Conservation (phyloP, 116 monocot species). For the Cymodocea nodosa region DNA sequence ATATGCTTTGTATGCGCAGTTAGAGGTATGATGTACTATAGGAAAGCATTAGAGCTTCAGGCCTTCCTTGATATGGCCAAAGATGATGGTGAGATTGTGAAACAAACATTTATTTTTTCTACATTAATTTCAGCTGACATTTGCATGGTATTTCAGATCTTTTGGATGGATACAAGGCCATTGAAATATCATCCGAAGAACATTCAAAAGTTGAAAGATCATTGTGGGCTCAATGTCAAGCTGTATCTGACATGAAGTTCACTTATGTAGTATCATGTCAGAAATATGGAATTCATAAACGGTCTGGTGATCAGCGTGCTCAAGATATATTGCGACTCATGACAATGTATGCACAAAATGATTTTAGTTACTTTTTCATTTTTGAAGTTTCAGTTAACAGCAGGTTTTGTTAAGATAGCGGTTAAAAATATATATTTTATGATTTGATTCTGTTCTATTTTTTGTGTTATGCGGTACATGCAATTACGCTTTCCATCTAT, state of each 20-base stretch:
- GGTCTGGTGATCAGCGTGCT: constrained; percentile 55
- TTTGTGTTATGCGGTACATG: too few relatives aligned
- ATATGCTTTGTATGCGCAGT: constrained; percentile 19
- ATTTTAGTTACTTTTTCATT: background rate
- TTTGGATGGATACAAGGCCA: constrained; percentile 80
- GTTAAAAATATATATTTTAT: too few relatives aligned
- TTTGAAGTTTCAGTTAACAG: too few relatives aligned
- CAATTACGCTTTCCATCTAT: too few relatives aligned
- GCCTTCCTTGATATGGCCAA: constrained; percentile 87
- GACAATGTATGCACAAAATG: constrained; percentile 40
- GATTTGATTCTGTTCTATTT: too few relatives aligned
- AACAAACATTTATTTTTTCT: background rate
- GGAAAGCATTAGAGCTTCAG: constrained; percentile 85
- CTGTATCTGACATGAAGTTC: constrained; percentile 92
- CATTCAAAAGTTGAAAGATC: constrained; percentile 50
- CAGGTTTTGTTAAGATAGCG: too few relatives aligned
- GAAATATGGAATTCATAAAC: constrained; percentile 83
- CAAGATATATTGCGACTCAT: constrained; percentile 82
- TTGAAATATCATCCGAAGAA: constrained; percentile 54
- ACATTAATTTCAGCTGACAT: background rate
- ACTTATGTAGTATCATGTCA: constrained; percentile 95
- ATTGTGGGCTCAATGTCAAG: constrained; percentile 73
- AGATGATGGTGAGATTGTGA: constrained; percentile 47
- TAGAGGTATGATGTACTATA: constrained; percentile 97
- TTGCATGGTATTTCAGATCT: constrained; percentile 35